Base-by-base conservation (phyloP, 768 basidiomycete genomes). In the Suillus decipiens region DNA sequence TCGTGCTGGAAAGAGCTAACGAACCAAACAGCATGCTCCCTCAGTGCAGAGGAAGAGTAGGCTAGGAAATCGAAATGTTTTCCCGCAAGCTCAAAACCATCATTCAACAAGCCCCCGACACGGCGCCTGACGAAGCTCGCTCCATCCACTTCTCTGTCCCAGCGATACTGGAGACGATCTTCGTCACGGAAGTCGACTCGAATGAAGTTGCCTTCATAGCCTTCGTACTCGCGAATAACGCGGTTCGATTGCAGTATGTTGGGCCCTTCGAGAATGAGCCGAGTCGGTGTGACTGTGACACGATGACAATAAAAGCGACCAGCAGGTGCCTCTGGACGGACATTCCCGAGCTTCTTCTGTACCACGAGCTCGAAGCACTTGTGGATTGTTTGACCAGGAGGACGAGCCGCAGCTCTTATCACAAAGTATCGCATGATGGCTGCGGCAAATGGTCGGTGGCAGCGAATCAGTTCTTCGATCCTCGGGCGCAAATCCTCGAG, bases 161-260 rank as follows among this genome's bases (percentile, higher is more conserved):
- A 92, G 14, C 86, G 83, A 64, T 89, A 89, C 42, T 85, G 81
- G n/a, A 90, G 79, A 39, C 81, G 81, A 67, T 95, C 90, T 76
- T 96, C 93, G 61, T 95, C 93, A 5, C 89, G 84, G 68, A 95
- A 93, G 67, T 91, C 87, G 31, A 95, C 92, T 11, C 94, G 87
- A 36, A 96, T 71, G 71, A 96, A 96, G 67, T 85, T 78, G 36
- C 90, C 84, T 53, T 87, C 80, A 62, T 82, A 84, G 0, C 81
- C 81, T 54, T 76, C 71, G 61, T 87, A 95, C 60, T 80, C 75
- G 1, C 93, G 87, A 64, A 96, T 88, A 59, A 94, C 84, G 1
- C 90, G 84, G 64, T 96, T 96, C 15, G 91, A 90, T 67, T 93
- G 89, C 31, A 84, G 84, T 0, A 86, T 71, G 62, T 86, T 89